Percentiles rank a stretch among this genome's conserved stretches.
phyloP scores from a whole-genome alignment of 164 flowering plant species.

The Tinospora cordifolia region DNA sequence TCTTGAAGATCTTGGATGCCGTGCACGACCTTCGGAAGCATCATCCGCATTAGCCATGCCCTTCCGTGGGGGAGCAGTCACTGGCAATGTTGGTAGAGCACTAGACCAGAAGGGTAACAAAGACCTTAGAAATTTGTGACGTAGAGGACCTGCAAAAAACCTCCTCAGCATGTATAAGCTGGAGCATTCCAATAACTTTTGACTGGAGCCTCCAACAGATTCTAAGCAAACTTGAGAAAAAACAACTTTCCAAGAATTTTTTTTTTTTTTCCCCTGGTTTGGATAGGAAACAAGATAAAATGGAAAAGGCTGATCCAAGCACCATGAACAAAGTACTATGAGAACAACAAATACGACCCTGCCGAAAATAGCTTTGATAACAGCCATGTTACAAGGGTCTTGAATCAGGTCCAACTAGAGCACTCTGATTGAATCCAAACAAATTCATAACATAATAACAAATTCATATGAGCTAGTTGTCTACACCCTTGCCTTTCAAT shows the following conservation, averaged over 20 bases:
- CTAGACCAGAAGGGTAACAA: slow-evolving; percentile 95
- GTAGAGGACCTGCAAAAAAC: slow-evolving; percentile 60
- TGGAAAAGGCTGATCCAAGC: not conserved
- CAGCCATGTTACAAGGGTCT: too few relatives aligned
- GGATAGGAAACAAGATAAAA: not conserved
- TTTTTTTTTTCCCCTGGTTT: too few relatives aligned
- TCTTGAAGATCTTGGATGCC: slow-evolving; percentile 74
- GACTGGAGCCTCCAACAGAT: not conserved
- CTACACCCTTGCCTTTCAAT: too few relatives aligned
- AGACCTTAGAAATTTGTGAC: slow-evolving; percentile 72
- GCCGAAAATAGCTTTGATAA: too few relatives aligned
- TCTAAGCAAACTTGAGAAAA: not conserved
- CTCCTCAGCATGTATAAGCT: not conserved
- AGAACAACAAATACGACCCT: not conserved
- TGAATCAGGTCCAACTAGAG: too few relatives aligned
- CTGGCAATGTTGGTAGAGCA: slow-evolving; percentile 87
- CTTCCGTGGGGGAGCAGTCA: slow-evolving; percentile 87
- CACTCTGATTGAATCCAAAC: too few relatives aligned
- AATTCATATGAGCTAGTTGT: too few relatives aligned
- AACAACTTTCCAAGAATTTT: not conserved
- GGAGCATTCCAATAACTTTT: not conserved
- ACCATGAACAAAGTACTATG: not conserved
- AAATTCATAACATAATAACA: too few relatives aligned
- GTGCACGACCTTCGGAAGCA: slow-evolving; percentile 53
- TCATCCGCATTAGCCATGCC: slow-evolving; percentile 57